Base-by-base conservation (phyloP, 2,329 filamentous ascomycete genomes). In the Phialophora tarda region DNA sequence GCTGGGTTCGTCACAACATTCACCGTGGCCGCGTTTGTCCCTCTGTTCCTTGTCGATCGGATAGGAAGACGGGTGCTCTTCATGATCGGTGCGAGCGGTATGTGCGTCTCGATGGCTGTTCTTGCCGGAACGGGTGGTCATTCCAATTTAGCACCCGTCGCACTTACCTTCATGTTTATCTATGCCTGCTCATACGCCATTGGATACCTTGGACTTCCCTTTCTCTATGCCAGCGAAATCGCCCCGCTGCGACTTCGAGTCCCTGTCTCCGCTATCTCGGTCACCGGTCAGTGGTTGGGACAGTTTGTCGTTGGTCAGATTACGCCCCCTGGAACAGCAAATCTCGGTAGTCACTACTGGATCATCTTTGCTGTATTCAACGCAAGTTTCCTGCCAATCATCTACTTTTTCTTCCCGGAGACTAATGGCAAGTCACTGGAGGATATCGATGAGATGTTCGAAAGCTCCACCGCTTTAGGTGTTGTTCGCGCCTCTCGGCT, bases 261-360 rank as follows among this genome's bases (percentile, higher is more conserved):
- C 7, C 74, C 75, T 10, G 78, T 77, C 66, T 75, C 78, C 59
- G 78, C 80, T 0, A 78, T 82, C 50, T 78, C 76, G 6, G 76
- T 75, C 0, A 74, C 74, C 0, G 73, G 73, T 14, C 88, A 87
- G 77, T 87, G 85, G 85, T 78, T 84, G 14, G 84, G 83, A 76
- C 86, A 88, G 75, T 89, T 89, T 76, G 79, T 89, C 73, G 85
- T 89, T 28, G 88, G 89, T 59, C 87, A 88, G 84, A 85, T 89
- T 56, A 88, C 86, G 0, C 64, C 64, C 14, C 11, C 32, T 4
- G 30, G 28, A 12, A 56, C 32, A 4, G 48, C 41, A 7, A 65
- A 55, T 3, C 85, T 88, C 64, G 81, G 80, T 12, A 86, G 81
- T 50, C 69, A 69, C 17, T 78, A 77, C 32, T 66, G 54, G 28